Conservation (phyloP, 2,329 filamentous ascomycete genomes). For the Aureobasidium uvarum region DNA sequence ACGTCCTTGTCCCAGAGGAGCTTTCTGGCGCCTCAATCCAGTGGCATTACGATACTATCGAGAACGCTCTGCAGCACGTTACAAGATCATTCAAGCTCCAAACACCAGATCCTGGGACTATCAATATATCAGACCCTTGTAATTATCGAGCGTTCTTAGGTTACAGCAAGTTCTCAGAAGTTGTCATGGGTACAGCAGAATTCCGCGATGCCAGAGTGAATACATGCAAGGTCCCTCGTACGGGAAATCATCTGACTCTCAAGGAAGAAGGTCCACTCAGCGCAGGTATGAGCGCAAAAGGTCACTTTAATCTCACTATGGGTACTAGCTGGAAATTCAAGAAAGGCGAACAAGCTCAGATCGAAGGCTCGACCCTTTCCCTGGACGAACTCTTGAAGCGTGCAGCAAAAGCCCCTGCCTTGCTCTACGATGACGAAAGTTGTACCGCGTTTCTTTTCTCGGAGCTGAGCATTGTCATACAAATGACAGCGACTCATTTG, state of each 20-base stretch:
- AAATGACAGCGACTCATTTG: neutral
- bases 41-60: neutral
- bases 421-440: neutral
- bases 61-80: neutral
- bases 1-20: neutral
- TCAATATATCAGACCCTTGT: too few species aligned
- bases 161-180: neutral
- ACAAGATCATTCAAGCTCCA: neutral
- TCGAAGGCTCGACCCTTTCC: neutral
- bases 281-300: neutral
- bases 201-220: neutral
- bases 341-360: neutral
- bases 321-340: neutral
- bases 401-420: neutral
- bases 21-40: neutral
- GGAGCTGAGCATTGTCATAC: neutral
- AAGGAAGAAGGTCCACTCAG: too few species aligned
- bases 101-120: neutral
- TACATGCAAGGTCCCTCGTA: neutral
- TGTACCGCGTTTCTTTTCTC: neutral
- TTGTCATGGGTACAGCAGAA: neutral
- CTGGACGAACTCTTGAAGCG: neutral
- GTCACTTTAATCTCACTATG: neutral
- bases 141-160: neutral
- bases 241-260: too few species aligned